Base-by-base conservation (phyloP, 1,284 basidiomycete species). In the Sanghuangporus weigelae region DNA sequence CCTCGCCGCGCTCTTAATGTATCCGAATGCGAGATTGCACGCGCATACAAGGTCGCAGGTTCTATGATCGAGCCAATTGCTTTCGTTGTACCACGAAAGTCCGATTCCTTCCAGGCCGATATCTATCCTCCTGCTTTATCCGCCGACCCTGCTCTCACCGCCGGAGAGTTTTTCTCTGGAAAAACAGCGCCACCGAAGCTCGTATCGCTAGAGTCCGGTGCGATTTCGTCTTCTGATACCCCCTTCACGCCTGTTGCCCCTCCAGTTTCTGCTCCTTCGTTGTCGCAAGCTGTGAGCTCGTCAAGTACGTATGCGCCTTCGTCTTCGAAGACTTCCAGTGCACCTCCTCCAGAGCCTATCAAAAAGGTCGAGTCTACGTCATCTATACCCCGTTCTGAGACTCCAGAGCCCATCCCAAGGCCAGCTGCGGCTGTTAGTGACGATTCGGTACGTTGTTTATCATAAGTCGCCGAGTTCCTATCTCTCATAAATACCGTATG, bases 81-180 rank as follows among this genome's bases (percentile, higher is more conserved):
- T 0, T 98, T 98, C 78, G 90, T 95, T 70, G 95, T 98, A 19
- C 96, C 96, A 11, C 86, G 96, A 68, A 95, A 92, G 88, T 81
- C 91, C 31, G 93, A 95, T 65, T 84, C 86, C 3, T 96, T 95
- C 87, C 93, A 93, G 76, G 88, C 92, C 12, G 94, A 96, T 68
- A 98, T 98, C 73, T 95, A 98, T 71, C 97, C 95, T 4, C 93
- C 94, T 1, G 96, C 96, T 0, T 82, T 99, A 35, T 83, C 99
- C 36, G 95, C 96, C 75, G 79, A 90, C 81, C 85, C 95, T 11
- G 86, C 93, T 0, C 81, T 97, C 60, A 81, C 84, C 8, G 91
- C 94, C 1, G 79, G 82, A 59, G 95, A 98, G 69, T 98, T 93
- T 79, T 95, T 98, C 75, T 76, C 80, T 3, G 95, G 95, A 57